Base-by-base conservation (phyloP, 2,329 filamentous ascomycete species). In the Fusarium mexicanum region DNA sequence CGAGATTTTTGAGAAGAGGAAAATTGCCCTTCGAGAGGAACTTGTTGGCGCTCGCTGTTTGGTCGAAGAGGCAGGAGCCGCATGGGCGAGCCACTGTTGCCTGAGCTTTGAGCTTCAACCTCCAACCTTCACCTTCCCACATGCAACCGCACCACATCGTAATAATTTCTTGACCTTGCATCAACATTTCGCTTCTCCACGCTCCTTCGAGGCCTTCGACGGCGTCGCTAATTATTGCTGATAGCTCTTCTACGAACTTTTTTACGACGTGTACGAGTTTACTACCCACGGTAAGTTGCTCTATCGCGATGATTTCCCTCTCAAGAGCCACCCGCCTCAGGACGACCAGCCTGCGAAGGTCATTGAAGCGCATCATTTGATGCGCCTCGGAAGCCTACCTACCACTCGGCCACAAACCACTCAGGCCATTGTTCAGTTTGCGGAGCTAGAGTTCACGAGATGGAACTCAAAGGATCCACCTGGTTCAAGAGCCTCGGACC, bases 211-310 rank as follows among this genome's bases (percentile, higher is more conserved):
- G 35, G n/a, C n/a, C 16, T 16, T 43, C 38, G 44, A 63, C 33
- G 20, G 50, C 48, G 54, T 69, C 65, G 67, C 76, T 78, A 55
- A 78, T 41, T 24, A 43, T 65, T 29, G n/a, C 46, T 29, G 31
- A 48, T 59, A 78, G 77, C 74, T 74, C 69, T 77, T 71, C 72
- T 71, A 77, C 76, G 77, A 77, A 63, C 71, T 76, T 69, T 70
- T 74, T 78, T 62, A 78, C 77, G 77, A 78, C 72, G 69, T 78
- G 76, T 72, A 78, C 77, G 75, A 77, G 70, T 69, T 76, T 55
- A 77, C 64, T 67, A 77, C 72, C 68, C 75, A 78, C 75, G 77
- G 77, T 78, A 78, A 74, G 77, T 67, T 46, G 24, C 24, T 47
- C 12, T 38, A 22, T 35, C 17, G 18, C 31, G 22, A 31, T 48